Evolutionary conservation across 192 early-diverging fungal species (phyloP).

Genomic region (Blastocladiella britannica): DNA sequence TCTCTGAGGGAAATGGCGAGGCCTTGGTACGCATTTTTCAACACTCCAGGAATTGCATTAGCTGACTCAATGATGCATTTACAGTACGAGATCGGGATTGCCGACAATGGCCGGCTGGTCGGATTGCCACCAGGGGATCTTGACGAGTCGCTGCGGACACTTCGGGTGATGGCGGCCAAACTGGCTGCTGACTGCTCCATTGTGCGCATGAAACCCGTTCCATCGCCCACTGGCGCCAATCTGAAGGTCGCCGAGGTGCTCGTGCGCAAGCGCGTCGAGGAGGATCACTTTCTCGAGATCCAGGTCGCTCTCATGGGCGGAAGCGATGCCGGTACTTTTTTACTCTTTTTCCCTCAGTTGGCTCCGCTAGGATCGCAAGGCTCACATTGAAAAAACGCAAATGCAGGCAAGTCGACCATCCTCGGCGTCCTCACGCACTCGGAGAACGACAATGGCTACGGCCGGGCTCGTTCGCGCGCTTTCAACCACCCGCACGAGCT

Average conservation of each 20-base stretch:
- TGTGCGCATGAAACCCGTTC: background rate
- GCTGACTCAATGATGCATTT: too few relatives aligned
- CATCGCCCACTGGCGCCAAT: background rate
- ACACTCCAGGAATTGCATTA: too few relatives aligned
- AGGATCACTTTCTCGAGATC: constrained; percentile 52
- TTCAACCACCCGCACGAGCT: constrained; percentile 82
- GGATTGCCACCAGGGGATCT: constrained; percentile 5
- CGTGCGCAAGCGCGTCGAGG: constrained; percentile 33
- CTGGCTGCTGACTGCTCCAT: background rate
- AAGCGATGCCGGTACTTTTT: constrained; percentile 43
- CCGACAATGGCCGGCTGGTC: constrained; percentile 27
- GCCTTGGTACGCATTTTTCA: constrained; percentile 6
- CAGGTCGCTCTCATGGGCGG: constrained; percentile 67
- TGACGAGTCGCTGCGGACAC: background rate
- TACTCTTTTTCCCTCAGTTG: too few relatives aligned
- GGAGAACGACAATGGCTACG: constrained; percentile 65
- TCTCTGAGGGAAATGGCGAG: constrained; percentile 33
- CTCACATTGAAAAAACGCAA: too few relatives aligned
- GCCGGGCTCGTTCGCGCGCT: constrained; percentile 60
- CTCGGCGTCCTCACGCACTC: constrained; percentile 61
- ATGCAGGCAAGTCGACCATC: constrained; percentile 75
- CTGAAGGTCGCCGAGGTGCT: constrained; percentile 48
- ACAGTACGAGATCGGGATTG: constrained; percentile 32
- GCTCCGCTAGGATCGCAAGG: too few relatives aligned
- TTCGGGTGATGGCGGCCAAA: background rate